phyloP scores from a whole-genome alignment of 257 asterid species.

The Nicotiana noctiflora region DNA sequence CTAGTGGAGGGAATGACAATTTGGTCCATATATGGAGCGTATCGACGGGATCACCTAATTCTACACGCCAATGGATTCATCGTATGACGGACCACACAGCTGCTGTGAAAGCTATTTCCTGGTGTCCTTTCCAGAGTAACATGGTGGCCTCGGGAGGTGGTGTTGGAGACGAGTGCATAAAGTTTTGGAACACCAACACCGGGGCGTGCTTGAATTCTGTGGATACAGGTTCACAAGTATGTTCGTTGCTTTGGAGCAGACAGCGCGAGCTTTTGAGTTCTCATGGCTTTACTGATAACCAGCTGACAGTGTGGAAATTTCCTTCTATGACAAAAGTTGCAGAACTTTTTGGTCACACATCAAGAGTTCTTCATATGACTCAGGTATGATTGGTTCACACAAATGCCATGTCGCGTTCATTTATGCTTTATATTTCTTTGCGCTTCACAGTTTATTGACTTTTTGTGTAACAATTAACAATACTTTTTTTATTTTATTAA shows the following conservation, averaged over 20 bases:
- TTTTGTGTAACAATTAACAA: not conserved
- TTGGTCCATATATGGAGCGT: constrained; percentile 93
- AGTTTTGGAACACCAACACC: constrained; percentile 90
- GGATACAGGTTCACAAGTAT: constrained; percentile 88
- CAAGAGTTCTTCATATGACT: constrained; percentile 82
- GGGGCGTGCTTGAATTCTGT: constrained; percentile 92
- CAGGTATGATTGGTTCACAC: constrained; percentile 33
- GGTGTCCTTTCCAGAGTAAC: constrained; percentile 94
- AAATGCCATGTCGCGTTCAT: not conserved
- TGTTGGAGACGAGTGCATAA: constrained; percentile 65
- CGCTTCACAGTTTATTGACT: not conserved
- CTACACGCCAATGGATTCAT: constrained; percentile 64
- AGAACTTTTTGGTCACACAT: constrained; percentile 90
- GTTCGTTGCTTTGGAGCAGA: constrained; percentile 81
- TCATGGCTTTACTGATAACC: constrained; percentile 85
- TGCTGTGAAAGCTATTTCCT: constrained; percentile 91
- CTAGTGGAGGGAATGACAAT: constrained; percentile 90
- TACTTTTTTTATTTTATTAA: too few relatives aligned
- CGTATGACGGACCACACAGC: constrained; percentile 83
- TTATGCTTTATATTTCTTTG: not conserved
- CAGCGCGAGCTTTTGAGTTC: constrained; percentile 82
- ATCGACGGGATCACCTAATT: constrained; percentile 48
- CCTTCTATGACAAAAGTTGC: constrained; percentile 88
- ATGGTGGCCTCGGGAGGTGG: constrained; percentile 86
- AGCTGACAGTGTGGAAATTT: constrained; percentile 89